Base-by-base conservation (phyloP, 2,329 filamentous ascomycete species). In the Arachnopeziza araneosa region DNA sequence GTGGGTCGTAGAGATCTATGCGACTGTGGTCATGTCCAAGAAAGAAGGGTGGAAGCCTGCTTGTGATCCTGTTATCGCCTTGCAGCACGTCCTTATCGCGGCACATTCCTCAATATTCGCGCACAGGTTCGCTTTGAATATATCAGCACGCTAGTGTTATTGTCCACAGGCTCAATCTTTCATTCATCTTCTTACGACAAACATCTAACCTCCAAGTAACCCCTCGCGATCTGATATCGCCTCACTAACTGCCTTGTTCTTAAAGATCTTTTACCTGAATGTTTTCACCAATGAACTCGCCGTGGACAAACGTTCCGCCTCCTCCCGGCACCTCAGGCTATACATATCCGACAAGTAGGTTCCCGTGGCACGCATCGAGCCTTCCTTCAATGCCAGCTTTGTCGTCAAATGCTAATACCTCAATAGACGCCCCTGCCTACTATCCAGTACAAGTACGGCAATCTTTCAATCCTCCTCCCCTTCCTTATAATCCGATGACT, bases 381-480 rank as follows among this genome's bases (percentile, higher is more conserved):
- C 32, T 50, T 61, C 22, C 50, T 48, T 30, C 48, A 56, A 22
- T 51, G 24, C 9, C 19, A n/a, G n/a, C 32, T 36, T 9, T 30
- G 9, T 30, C 9, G 26, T 30, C 26, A 21, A 55, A 49, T 22
- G 19, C 23, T 17, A 70, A 75, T 67, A 60, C 61, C 52, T 54
- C 54, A 30, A 32, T 64, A 77, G 77, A 67, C 64, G 63, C 74
- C 30, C 66, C 71, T 49, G 77, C 78, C 52, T 80, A 78, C 63
- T 78, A 77, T 24, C 64, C 77, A 22, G 75, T 80, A 21, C 72
- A 75, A 64, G 76, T 78, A 53, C 75, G 77, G 69, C 74, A 74
- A 58, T 59, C 66, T 36, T 73, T 74, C 67, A 71, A 64, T 64
- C 65, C 56, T 71, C 64, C 66, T 69, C 66, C 26, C 63, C 62